Conservation (phyloP, 2,329 filamentous ascomycete species). For the Thermoascus crustaceus region DNA sequence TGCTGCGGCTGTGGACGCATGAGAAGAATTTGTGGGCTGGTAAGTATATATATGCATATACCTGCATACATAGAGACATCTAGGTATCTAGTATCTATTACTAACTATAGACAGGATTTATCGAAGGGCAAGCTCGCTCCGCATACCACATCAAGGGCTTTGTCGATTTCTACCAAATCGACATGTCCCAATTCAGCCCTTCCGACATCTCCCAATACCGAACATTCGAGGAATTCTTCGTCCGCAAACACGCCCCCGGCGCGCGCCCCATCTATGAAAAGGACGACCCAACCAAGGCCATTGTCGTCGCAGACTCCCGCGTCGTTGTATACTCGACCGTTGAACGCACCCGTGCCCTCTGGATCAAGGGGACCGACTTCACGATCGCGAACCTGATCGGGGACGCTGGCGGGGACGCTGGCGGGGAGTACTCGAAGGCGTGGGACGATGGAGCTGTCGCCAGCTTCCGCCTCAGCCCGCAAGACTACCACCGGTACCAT, state of each 20-base stretch:
- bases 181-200: constrained; percentile 32
- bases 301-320: constrained; percentile 30
- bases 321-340: constrained; percentile 31
- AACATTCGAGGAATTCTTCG: constrained; percentile 35
- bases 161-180: constrained; percentile 29
- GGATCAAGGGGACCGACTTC: constrained; percentile 41
- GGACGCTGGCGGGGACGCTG: constrained; percentile 24
- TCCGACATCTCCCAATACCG: constrained; percentile 26
- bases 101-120: too few species aligned
- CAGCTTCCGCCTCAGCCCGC: constrained; percentile 36
- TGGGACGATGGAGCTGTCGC: constrained; percentile 32
- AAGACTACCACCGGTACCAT: constrained; percentile 42
- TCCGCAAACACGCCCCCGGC: constrained; percentile 23
- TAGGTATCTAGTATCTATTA: too few species aligned
- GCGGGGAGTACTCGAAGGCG: constrained; percentile 21
- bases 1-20: constrained; percentile 31
- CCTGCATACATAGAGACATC: constrained; percentile 9
- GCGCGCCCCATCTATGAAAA: constrained; percentile 21
- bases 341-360: constrained; percentile 24
- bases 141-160: constrained; percentile 30
- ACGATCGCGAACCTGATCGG: constrained; percentile 33
- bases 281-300: constrained; percentile 20
- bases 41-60: constrained; percentile 6
- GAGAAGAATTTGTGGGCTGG: constrained; percentile 26
- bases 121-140: constrained; percentile 23